Evolutionary conservation across 2,329 filamentous ascomycete species (phyloP), one percentile per base, ranked within the genome.

Genomic region (Domatiomyces globalis): DNA sequence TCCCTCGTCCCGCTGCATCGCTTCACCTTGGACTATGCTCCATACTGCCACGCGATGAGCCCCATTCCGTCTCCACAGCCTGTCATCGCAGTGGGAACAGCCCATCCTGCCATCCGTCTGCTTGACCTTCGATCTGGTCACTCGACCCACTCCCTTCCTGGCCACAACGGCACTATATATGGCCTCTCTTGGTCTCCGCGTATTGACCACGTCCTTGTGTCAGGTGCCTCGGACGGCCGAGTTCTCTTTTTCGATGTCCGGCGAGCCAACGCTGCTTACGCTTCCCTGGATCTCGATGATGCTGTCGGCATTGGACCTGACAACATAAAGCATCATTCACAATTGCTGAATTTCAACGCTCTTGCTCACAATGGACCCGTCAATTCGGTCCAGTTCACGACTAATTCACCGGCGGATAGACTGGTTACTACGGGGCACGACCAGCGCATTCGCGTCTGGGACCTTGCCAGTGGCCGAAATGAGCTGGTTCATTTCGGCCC

Each of bases 401-500:
- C 87, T 54, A 82, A 87, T 62, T 15, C 12, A 15, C 20, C 45
- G 17, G 87, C 87, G 0, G 73, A 72, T 12, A 82, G 84, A 63
- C 73, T 96, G 17, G 74, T 95, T 10, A 87, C 85, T 0, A 78
- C 85, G 1, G 89, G 88, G 0, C 84, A 94, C 52, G 92, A 96
- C 64, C 76, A 85, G 47, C 79, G 84, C 7, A 83, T 96, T 56
- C 79, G 89, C 4, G 85, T 95, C 1, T 96, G 90, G 90, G 78
- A 95, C 63, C 79, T 85, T 1, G 74, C 74, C 0, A 86, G 80
- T 0, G 87, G 88, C 1, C 84, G 84, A 17, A 95, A 96, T 65
- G 94, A 86, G 0, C 78, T 95, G 5, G 85, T 85, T 0, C 89
- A 84, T 65, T 96, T 95, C 63, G 88, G 88, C 0, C 85, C 89